Evolutionary conservation across 2,329 filamentous ascomycete genomes (phyloP).

Genomic region (Tolypocladium album): DNA sequence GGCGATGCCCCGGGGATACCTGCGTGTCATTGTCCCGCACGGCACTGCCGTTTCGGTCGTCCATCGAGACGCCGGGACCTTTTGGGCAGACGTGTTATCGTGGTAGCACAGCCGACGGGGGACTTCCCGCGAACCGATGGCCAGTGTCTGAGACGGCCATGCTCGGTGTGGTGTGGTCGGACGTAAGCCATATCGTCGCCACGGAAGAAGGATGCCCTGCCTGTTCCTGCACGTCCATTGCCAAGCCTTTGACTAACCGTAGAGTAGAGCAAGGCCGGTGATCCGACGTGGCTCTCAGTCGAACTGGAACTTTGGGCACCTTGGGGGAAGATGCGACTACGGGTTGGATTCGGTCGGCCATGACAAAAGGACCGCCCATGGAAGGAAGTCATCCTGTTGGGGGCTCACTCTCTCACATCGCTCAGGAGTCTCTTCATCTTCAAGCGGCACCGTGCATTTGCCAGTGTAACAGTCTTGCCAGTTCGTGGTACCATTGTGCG

Average conservation of each 20-base stretch:
- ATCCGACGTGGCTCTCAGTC: neutral
- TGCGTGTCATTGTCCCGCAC: neutral
- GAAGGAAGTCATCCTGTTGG: neutral
- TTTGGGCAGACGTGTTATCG: neutral
- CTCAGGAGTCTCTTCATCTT: neutral
- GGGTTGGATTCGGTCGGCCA: neutral
- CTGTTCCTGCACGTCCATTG: neutral
- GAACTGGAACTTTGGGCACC: neutral
- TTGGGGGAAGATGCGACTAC: neutral
- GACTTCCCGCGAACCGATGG: neutral
- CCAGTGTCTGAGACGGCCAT: too few species aligned
- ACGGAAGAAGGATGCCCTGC: neutral
- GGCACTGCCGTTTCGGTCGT: neutral
- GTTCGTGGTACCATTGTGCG: neutral
- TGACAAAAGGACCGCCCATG: neutral
- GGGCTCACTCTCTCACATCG: neutral
- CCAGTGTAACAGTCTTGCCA: neutral
- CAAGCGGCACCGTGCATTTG: neutral
- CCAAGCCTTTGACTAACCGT: neutral
- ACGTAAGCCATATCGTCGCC: neutral
- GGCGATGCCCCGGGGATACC: neutral
- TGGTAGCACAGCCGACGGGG: neutral
- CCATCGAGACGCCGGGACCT: neutral
- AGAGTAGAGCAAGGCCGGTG: neutral
- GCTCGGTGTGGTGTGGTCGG: too few species aligned